phyloP scores from a whole-genome alignment of 768 basidiomycete genomes.

The Mycena metata region DNA sequence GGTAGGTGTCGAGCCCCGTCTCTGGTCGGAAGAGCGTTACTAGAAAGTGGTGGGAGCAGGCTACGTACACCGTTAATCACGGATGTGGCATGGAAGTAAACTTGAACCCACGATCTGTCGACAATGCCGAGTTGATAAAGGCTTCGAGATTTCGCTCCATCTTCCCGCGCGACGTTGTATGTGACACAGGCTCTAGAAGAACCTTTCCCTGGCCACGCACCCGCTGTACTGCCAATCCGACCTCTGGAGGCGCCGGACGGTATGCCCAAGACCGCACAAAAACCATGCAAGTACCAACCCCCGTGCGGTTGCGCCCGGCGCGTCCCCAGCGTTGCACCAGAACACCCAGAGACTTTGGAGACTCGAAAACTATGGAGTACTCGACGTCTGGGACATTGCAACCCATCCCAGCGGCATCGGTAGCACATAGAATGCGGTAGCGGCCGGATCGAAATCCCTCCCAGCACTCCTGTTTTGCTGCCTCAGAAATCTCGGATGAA shows the following conservation, averaged over 20 bases:
- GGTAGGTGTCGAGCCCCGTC: slow-evolving; percentile 29
- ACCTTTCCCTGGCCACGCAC: slow-evolving; percentile 14
- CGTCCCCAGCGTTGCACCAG: slow-evolving; percentile 41
- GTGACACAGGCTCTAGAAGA: slow-evolving; percentile 11
- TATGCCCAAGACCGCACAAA: slow-evolving; percentile 39
- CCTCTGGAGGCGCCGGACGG: slow-evolving; percentile 13
- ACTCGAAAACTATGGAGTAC: slow-evolving; percentile 41
- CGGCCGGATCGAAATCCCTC: slow-evolving; percentile 17
- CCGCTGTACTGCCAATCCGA: slow-evolving; percentile 11
- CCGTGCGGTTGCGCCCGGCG: slow-evolving; percentile 7
- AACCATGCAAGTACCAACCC: slow-evolving; percentile 28
- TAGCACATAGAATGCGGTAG: slow-evolving; percentile 43
- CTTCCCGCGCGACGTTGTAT: slow-evolving; percentile 23
- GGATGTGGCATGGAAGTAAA: neutral
- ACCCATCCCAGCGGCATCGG: slow-evolving; percentile 51
- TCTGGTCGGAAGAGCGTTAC: slow-evolving; percentile 26
- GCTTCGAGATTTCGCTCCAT: slow-evolving; percentile 28
- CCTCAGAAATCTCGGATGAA: slow-evolving; percentile 38
- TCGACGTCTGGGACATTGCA: slow-evolving; percentile 46
- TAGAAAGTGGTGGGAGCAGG: slow-evolving; percentile 33
- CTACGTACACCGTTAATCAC: slow-evolving; percentile 15
- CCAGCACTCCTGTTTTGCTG: slow-evolving; percentile 31
- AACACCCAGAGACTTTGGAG: slow-evolving; percentile 35
- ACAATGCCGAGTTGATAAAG: slow-evolving; percentile 31
- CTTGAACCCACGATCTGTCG: slow-evolving; percentile 1